Percentiles rank a stretch among this genome's conserved stretches.
These are phyloP conservation scores for Allantophomopsis cytisporea DNA, from an alignment of 2,329 filamentous ascomycete species.

Conservation along the genomic window DNA sequence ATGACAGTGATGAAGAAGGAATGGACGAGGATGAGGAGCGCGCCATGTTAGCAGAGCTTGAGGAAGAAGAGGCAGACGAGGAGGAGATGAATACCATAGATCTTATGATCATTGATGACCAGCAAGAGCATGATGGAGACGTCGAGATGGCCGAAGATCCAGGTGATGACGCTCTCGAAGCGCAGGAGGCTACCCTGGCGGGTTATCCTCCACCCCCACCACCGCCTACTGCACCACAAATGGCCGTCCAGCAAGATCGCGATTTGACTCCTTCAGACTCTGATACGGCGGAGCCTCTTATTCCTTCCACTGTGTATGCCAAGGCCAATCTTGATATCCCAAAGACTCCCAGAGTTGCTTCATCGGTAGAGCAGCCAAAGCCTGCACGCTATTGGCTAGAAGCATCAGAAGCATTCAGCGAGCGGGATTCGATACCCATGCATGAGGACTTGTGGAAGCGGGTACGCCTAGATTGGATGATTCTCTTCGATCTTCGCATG, in stretches of 20 bases:
- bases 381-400: constrained; percentile 79
- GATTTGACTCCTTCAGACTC: constrained; percentile 60
- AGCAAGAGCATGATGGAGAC: constrained; percentile 29
- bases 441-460: constrained; percentile 84
- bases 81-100: constrained; percentile 14
- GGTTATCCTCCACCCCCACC: constrained; percentile 56
- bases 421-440: constrained; percentile 46
- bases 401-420: constrained; percentile 57
- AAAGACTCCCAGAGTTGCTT: constrained; percentile 56
- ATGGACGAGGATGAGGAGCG: constrained; percentile 18
- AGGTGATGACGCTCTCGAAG: constrained; percentile 48
- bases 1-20: constrained; percentile 14
- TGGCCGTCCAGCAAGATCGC: constrained; percentile 31
- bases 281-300: constrained; percentile 55
- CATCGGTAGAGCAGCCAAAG: constrained; percentile 32
- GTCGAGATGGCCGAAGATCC: constrained; percentile 28
- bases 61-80: constrained; percentile 17
- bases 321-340: constrained; percentile 64
- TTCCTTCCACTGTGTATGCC: constrained; percentile 44
- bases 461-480: constrained; percentile 84
- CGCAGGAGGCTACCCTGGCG: constrained; percentile 64
- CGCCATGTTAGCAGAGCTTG: constrained; percentile 24
- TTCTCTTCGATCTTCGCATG: constrained; percentile 85
- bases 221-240: constrained; percentile 44
- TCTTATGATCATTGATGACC: constrained; percentile 33